A percentile compares a stretch with the other conserved stretches of the same genome.
Evolutionary conservation across 352 stramenopile species (phyloP).

Genomic region (Saprolegnia parasitica): DNA sequence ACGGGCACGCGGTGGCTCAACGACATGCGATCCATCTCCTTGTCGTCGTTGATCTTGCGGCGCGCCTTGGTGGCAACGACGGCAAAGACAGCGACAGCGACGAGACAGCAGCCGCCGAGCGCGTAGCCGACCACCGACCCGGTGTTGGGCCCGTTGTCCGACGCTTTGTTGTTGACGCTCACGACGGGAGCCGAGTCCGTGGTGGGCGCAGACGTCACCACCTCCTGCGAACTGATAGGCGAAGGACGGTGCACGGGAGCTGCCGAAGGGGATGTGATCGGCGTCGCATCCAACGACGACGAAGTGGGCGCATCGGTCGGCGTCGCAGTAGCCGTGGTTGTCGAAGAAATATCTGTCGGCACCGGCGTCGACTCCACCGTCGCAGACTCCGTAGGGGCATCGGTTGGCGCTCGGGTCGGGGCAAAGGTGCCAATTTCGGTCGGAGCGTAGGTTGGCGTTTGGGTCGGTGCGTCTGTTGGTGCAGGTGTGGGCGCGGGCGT

Average conservation of each 20-base stretch:
- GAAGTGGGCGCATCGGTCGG: constrained; percentile 4
- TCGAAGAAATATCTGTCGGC: no score
- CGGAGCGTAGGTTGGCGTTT: neutral
- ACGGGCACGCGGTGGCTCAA: constrained; percentile 9
- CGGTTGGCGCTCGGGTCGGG: constrained; percentile 7
- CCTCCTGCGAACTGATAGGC: neutral
- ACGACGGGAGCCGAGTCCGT: neutral
- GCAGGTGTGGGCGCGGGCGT: no score
- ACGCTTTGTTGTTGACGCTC: constrained; percentile 1
- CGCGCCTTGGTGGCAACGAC: constrained; percentile 4
- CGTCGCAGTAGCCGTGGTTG: neutral
- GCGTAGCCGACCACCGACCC: neutral
- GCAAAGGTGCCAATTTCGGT: no score
- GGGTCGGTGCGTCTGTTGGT: no score
- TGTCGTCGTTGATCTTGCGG: constrained; percentile 5
- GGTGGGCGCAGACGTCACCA: neutral
- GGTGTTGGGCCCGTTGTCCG: neutral
- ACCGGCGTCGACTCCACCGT: no score
- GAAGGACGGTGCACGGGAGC: neutral
- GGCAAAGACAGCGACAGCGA: neutral
- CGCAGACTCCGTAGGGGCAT: neutral
- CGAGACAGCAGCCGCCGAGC: neutral
- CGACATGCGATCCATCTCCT: neutral
- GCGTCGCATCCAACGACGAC: neutral
- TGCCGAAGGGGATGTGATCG: neutral